phyloP scores from a whole-genome alignment of 2,329 filamentous ascomycete species.

The Cladosporium sp. region DNA sequence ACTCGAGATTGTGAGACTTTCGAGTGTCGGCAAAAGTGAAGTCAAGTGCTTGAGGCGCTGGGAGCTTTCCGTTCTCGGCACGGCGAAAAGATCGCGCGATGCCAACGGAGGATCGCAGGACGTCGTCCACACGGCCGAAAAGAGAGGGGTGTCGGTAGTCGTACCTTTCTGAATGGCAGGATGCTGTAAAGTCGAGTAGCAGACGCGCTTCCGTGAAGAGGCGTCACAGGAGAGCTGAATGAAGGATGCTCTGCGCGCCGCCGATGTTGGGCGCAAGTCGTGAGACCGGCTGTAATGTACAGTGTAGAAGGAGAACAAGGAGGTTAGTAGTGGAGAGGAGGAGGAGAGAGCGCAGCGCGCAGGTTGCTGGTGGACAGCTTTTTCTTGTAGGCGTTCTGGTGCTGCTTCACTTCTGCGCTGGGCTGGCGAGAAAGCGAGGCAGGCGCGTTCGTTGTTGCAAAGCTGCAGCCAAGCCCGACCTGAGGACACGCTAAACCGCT shows the following conservation, averaged over 20 bases:
- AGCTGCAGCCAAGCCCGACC: slow-evolving; percentile 7
- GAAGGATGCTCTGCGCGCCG: not conserved
- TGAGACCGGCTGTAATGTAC: slow-evolving; percentile 6
- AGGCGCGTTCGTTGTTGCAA: slow-evolving; percentile 5
- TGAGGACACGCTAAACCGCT: not conserved
- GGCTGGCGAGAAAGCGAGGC: not conserved
- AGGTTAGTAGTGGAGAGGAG: not conserved
- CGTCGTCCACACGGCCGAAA: not conserved
- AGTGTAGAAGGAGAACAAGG: not conserved
- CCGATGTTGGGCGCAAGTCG: not conserved
- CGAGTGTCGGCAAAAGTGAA: not conserved
- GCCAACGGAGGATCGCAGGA: not conserved
- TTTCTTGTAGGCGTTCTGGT: slow-evolving; percentile 12
- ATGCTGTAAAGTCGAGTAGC: not conserved
- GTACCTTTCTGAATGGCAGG: not conserved
- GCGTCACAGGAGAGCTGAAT: not conserved
- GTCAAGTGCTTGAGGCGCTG: no score
- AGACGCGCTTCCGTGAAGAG: slow-evolving; percentile 9
- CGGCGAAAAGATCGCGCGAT: not conserved
- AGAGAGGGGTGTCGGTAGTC: not conserved
- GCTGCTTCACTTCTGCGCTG: not conserved
- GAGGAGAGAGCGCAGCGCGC: not conserved
- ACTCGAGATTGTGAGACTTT: not conserved
- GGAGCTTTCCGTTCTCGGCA: no score
- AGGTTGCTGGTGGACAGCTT: slow-evolving; percentile 6